Evolutionary conservation across 768 basidiomycete genomes (phyloP).

Genomic region (Pluteus cervinus): DNA sequence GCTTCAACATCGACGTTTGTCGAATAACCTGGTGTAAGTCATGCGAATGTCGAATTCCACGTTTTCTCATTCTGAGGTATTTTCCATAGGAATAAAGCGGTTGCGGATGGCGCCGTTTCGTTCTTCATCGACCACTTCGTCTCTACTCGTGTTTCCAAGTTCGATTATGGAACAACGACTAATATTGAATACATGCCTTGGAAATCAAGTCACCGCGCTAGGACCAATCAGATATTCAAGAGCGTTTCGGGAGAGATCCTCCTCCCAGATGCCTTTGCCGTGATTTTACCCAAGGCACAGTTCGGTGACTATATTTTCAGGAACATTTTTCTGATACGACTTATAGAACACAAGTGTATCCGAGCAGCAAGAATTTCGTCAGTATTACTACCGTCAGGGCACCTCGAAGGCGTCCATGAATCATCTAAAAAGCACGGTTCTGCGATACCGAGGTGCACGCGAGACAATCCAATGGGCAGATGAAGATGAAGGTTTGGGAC

Average conservation of each 20-base stretch:
- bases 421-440: constrained; percentile 10
- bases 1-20: constrained; percentile 25
- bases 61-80: neutral
- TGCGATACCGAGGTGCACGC: constrained; percentile 17
- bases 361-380: constrained; percentile 18
- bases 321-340: neutral
- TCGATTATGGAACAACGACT: constrained; percentile 8
- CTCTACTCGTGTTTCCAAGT: constrained; percentile 9
- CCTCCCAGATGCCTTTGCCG: constrained; percentile 15
- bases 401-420: constrained; percentile 4
- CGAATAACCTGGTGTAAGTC: constrained; percentile 37
- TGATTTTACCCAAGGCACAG: constrained; percentile 19
- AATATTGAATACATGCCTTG: constrained; percentile 9
- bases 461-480: constrained; percentile 19
- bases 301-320: neutral
- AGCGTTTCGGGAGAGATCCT: constrained; percentile 7
- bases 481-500: constrained; percentile 12
- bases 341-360: constrained; percentile 30
- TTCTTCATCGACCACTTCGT: constrained; percentile 14
- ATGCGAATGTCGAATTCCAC: neutral
- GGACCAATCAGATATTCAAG: neutral
- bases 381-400: constrained; percentile 9
- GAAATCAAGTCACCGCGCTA: constrained; percentile 10
- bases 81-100: constrained; percentile 12
- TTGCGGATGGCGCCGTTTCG: constrained; percentile 15